These are phyloP conservation scores for Melampsora larici-populina DNA, from an alignment of 1,284 basidiomycete species.

Conservation along the genomic window DNA sequence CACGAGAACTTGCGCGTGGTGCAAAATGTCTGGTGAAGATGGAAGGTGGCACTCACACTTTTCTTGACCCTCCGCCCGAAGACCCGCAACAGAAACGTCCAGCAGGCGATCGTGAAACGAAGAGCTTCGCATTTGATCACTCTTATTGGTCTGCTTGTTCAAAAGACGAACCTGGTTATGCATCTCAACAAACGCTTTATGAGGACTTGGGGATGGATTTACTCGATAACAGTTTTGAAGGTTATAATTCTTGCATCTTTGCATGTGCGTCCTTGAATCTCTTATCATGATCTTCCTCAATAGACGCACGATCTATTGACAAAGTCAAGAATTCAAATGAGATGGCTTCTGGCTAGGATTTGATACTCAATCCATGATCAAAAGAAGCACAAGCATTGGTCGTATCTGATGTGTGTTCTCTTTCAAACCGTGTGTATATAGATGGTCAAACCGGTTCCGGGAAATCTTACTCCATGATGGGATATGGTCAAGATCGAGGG, in stretches of 20 bases:
- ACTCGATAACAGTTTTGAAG: conserved; percentile 88
- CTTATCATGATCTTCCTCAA: conserved; percentile 26
- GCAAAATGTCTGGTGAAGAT: conserved; percentile 88
- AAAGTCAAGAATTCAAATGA: not conserved
- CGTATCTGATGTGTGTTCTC: conserved; percentile 27
- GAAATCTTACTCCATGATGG: conserved; percentile 97
- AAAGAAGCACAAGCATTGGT: conserved; percentile 16
- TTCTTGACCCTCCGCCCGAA: conserved; percentile 72
- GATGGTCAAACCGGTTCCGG: conserved; percentile 85
- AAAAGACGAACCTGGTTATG: conserved; percentile 79
- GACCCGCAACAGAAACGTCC: conserved; percentile 11
- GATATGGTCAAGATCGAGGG: conserved; percentile 93
- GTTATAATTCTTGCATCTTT: conserved; percentile 96
- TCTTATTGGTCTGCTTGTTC: conserved; percentile 72
- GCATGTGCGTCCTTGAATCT: conserved; percentile 69
- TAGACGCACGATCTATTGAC: not conserved
- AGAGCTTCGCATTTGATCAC: conserved; percentile 43
- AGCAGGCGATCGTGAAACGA: conserved; percentile 31
- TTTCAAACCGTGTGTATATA: conserved; percentile 50
- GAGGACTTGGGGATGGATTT: conserved; percentile 91
- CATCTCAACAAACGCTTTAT: conserved; percentile 87
- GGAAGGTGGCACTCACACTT: conserved; percentile 77
- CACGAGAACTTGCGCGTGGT: conserved; percentile 81
- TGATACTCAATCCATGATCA: no score
- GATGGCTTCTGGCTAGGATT: no score